Percentiles rank a stretch among this genome's conserved stretches.
Evolutionary conservation across 2,329 filamentous ascomycete genomes (phyloP).

Genomic region (Sporothrix pseudoabietina): DNA sequence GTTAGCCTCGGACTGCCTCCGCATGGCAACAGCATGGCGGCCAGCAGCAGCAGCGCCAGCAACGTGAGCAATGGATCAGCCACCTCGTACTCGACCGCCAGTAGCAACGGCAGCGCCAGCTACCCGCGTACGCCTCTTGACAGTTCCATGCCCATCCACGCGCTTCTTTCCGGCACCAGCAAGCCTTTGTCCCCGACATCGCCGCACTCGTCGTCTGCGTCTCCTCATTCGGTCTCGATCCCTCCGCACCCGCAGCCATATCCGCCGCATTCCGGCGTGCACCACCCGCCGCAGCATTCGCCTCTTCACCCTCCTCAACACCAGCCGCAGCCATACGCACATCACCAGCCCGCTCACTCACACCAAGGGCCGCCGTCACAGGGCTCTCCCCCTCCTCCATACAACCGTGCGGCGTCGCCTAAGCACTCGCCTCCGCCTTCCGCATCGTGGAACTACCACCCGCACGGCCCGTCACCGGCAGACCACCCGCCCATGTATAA

Average conservation of each 20-base stretch:
- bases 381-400: background rate
- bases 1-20: slow-evolving; percentile 39
- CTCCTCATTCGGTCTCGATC: background rate
- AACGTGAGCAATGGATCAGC: slow-evolving; percentile 42
- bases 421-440: slow-evolving; percentile 4
- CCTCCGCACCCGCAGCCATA: background rate
- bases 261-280: background rate
- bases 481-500: slow-evolving; percentile 23
- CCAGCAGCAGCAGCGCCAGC: slow-evolving; percentile 28
- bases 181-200: slow-evolving; percentile 26
- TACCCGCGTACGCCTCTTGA: slow-evolving; percentile 53
- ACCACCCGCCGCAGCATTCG: slow-evolving; percentile 11
- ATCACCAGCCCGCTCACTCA: background rate
- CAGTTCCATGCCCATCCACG: slow-evolving; percentile 57
- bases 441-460: slow-evolving; percentile 19
- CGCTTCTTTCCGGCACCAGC: slow-evolving; percentile 45
- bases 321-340: background rate
- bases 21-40: slow-evolving; percentile 38
- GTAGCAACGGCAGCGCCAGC: slow-evolving; percentile 29
- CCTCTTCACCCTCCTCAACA: slow-evolving; percentile 2
- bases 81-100: slow-evolving; percentile 42
- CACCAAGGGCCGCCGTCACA: background rate
- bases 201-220: background rate
- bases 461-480: background rate
- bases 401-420: background rate